phyloP scores from a whole-genome alignment of 2,329 filamentous ascomycete genomes.

The Basipetospora chlamydospora region DNA sequence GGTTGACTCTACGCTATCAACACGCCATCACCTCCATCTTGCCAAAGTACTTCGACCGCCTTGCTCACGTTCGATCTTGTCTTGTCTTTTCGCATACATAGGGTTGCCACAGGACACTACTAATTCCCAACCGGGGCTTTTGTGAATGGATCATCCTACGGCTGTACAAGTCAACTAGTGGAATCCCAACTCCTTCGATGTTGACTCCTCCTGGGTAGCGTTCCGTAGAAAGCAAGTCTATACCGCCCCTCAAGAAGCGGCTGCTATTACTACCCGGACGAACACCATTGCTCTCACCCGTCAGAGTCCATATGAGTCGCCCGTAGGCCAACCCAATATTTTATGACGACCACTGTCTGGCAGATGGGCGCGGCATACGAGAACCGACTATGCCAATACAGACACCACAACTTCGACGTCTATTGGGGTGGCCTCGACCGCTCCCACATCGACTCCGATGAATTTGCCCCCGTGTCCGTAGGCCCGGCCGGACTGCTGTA shows the following conservation, averaged over 20 bases:
- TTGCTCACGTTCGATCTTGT: slow-evolving; percentile 35
- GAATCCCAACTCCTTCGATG: slow-evolving; percentile 67
- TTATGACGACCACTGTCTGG: no score
- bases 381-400: slow-evolving; percentile 65
- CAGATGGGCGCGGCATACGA: slow-evolving; percentile 59
- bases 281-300: slow-evolving; percentile 61
- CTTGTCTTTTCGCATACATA: neutral
- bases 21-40: slow-evolving; percentile 65
- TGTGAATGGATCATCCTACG: slow-evolving; percentile 53
- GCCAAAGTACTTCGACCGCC: slow-evolving; percentile 54
- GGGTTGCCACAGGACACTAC: no score
- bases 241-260: slow-evolving; percentile 54
- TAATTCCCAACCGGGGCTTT: no score
- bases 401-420: slow-evolving; percentile 61
- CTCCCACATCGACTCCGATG: slow-evolving; percentile 40
- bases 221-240: slow-evolving; percentile 63
- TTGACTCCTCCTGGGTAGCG: slow-evolving; percentile 60
- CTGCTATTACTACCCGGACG: slow-evolving; percentile 57
- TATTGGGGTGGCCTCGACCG: slow-evolving; percentile 57
- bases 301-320: slow-evolving; percentile 43
- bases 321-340: no score
- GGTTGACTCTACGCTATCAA: slow-evolving; percentile 47
- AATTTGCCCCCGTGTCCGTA: neutral
- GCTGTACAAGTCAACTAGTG: slow-evolving; percentile 59
- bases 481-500: neutral